Conservation (phyloP, 768 basidiomycete species). For the Hydnomerulius pinastri region DNA sequence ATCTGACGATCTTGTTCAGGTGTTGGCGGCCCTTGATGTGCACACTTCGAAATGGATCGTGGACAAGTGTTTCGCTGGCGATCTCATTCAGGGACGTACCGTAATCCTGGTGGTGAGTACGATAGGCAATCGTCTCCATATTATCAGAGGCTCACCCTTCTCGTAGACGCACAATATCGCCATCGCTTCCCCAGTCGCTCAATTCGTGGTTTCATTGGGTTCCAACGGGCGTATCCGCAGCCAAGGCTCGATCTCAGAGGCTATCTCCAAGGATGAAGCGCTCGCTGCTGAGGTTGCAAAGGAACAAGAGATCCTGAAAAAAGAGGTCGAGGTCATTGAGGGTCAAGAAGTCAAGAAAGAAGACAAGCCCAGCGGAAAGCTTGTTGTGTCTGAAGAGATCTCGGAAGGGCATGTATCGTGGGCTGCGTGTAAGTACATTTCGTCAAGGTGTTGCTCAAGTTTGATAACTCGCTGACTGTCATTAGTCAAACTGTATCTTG, state of each 20-base stretch:
- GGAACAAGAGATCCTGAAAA: conserved; percentile 12
- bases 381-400: conserved; percentile 67
- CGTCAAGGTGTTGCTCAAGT: neutral
- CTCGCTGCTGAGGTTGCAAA: conserved; percentile 22
- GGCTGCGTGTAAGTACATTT: conserved; percentile 37
- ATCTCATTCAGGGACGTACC: conserved; percentile 50
- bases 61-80: conserved; percentile 47
- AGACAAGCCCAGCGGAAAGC: conserved; percentile 47
- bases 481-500: conserved; percentile 33
- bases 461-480: conserved; percentile 8
- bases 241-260: conserved; percentile 52
- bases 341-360: conserved; percentile 18
- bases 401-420: conserved; percentile 60
- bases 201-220: conserved; percentile 55
- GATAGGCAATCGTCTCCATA: neutral
- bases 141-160: neutral
- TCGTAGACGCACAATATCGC: conserved; percentile 36
- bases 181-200: conserved; percentile 23
- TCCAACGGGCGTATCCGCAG: conserved; percentile 52
- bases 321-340: conserved; percentile 21
- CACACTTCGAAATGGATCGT: conserved; percentile 54
- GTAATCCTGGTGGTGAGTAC: conserved; percentile 50
- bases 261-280: conserved; percentile 41
- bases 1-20: too few species aligned
- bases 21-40: conserved; percentile 64